Evolutionary conservation across 1,139 yeast species (phyloP).

Genomic region (Torulaspora pretoriensis): DNA sequence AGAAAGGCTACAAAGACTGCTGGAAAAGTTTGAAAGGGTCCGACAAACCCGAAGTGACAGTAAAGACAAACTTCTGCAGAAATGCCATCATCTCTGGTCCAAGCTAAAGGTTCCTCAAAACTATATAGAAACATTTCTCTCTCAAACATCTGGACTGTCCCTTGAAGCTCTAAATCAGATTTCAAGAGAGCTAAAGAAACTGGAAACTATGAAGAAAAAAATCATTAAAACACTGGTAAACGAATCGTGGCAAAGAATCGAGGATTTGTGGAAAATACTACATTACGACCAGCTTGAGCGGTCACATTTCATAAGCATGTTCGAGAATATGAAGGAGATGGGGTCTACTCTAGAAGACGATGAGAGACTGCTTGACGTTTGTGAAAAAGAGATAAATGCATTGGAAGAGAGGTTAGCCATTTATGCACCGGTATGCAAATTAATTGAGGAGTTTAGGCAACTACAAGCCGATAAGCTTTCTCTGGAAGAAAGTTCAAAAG

Average conservation of each 20-base stretch:
- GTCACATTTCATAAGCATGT: conserved; percentile 37
- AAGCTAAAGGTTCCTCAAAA: conserved; percentile 45
- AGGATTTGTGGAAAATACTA: conserved; percentile 57
- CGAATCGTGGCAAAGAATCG: conserved; percentile 56
- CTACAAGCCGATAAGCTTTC: conserved; percentile 58
- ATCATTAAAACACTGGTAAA: conserved; percentile 64
- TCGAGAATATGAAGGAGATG: conserved; percentile 26
- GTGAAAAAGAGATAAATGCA: conserved; percentile 56
- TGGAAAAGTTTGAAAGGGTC: conserved; percentile 22
- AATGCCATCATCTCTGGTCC: conserved; percentile 49
- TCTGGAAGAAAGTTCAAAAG: conserved; percentile 66
- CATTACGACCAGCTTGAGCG: conserved; percentile 51
- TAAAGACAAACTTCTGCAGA: conserved; percentile 25
- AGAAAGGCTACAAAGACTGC: conserved; percentile 11
- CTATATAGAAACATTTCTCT: conserved; percentile 40
- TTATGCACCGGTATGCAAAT: conserved; percentile 51
- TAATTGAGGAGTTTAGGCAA: conserved; percentile 52
- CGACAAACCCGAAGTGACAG: conserved; percentile 23
- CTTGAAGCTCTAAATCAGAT: conserved; percentile 27
- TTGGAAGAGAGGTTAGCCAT: conserved; percentile 50
- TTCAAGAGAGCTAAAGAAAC: conserved; percentile 52
- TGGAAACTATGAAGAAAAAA: conserved; percentile 57
- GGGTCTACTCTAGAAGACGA: conserved; percentile 49
- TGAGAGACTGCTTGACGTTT: conserved; percentile 45
- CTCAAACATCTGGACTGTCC: conserved; percentile 38